A percentile compares a stretch with the other conserved stretches of the same genome.
Conservation (phyloP, 2,329 filamentous ascomycete species). For the Chalaropsis thielavioides region DNA sequence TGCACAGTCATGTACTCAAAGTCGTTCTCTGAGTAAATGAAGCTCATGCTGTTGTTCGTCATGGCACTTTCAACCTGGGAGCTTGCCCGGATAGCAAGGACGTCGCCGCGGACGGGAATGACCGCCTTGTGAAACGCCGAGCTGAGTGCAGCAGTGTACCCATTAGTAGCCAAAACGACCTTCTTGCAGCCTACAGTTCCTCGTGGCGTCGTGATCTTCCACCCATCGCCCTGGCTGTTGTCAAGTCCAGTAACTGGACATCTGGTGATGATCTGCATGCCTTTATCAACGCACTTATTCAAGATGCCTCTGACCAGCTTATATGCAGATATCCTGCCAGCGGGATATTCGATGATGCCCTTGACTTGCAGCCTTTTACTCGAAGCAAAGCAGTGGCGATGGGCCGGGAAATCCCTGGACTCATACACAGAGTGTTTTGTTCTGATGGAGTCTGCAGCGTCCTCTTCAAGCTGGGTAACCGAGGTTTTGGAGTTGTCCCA, state of each 20-base stretch:
- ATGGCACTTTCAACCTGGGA: background rate
- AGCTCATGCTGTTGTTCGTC: slow-evolving; percentile 36
- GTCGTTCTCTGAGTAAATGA: slow-evolving; percentile 40
- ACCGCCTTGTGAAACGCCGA: slow-evolving; percentile 19
- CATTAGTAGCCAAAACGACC: slow-evolving; percentile 23
- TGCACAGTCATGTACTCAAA: slow-evolving; percentile 55
- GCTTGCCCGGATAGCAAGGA: slow-evolving; percentile 10
- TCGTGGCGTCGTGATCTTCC: slow-evolving; percentile 19
- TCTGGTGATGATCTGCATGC: slow-evolving; percentile 10
- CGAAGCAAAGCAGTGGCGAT: slow-evolving; percentile 3
- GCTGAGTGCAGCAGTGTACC: slow-evolving; percentile 21
- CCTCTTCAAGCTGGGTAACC: slow-evolving; percentile 3
- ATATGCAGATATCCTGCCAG: slow-evolving; percentile 15
- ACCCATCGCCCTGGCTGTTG: background rate
- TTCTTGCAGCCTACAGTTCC: slow-evolving; percentile 19
- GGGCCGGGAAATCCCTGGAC: background rate
- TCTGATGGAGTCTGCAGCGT: background rate
- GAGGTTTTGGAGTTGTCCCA: slow-evolving; percentile 12
- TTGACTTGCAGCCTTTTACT: slow-evolving; percentile 4
- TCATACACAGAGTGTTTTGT: background rate
- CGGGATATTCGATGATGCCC: slow-evolving; percentile 13
- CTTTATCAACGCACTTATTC: slow-evolving; percentile 11
- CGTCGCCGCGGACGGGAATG: slow-evolving; percentile 20
- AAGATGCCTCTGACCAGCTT: slow-evolving; percentile 13
- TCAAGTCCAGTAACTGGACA: slow-evolving; percentile 11